phyloP scores from a whole-genome alignment of 2,329 filamentous ascomycete genomes.

The Aspergillus aculeatus region DNA sequence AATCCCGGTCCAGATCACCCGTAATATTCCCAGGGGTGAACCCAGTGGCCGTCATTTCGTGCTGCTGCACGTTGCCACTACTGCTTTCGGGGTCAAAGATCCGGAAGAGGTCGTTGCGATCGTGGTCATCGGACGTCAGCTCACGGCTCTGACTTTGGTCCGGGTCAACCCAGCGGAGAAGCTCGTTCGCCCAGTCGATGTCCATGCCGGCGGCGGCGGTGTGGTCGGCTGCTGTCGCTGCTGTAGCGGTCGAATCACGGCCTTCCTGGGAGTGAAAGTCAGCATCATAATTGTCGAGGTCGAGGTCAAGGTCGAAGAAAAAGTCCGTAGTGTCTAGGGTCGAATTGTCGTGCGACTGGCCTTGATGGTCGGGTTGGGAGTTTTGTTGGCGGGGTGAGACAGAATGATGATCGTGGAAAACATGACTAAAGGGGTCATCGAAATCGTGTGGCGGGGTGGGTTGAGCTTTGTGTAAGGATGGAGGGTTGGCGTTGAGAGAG shows the following conservation, averaged over 20 bases:
- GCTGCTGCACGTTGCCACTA: background rate
- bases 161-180: slow-evolving; percentile 26
- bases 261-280: slow-evolving; percentile 11
- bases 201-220: slow-evolving; percentile 21
- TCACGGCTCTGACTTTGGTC: slow-evolving; percentile 16
- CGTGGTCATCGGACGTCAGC: background rate
- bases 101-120: background rate
- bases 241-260: background rate
- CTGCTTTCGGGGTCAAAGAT: background rate
- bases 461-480: slow-evolving; percentile 10
- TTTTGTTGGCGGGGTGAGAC: background rate
- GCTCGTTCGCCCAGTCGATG: slow-evolving; percentile 33
- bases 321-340: slow-evolving; percentile 20
- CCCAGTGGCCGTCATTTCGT: background rate
- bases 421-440: slow-evolving; percentile 21
- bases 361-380: background rate
- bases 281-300: slow-evolving; percentile 25
- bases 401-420: slow-evolving; percentile 6
- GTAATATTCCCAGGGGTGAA: slow-evolving; percentile 28
- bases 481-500: background rate
- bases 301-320: slow-evolving; percentile 19
- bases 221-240: slow-evolving; percentile 4
- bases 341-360: slow-evolving; percentile 4
- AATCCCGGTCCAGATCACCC: slow-evolving; percentile 39
- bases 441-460: slow-evolving; percentile 26